These are phyloP conservation scores for Russula sp. DNA, from an alignment of 768 basidiomycete species.

Conservation along the genomic window DNA sequence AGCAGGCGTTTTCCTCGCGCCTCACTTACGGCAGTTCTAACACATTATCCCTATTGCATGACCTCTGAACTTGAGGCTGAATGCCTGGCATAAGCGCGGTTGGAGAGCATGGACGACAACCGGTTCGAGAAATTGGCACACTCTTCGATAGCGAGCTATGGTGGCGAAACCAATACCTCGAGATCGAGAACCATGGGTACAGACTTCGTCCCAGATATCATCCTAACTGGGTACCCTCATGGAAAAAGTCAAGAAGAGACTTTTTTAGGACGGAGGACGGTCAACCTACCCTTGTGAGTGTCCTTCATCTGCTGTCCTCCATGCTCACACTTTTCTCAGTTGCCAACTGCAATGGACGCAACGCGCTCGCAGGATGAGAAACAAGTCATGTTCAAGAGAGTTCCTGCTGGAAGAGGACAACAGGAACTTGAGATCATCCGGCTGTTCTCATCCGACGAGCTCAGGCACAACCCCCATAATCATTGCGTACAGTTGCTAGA, in stretches of 20 bases:
- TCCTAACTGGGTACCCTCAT: background rate
- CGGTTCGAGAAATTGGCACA: background rate
- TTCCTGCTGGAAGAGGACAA: background rate
- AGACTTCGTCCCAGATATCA: slow-evolving; percentile 4
- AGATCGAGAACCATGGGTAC: slow-evolving; percentile 8
- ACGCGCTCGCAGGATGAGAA: slow-evolving; percentile 9
- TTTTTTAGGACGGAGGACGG: slow-evolving; percentile 5
- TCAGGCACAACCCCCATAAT: background rate
- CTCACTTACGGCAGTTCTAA: background rate
- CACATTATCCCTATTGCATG: background rate
- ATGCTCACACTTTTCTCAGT: background rate
- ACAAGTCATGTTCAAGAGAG: slow-evolving; percentile 19
- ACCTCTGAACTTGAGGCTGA: background rate
- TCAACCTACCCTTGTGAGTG: slow-evolving; percentile 2
- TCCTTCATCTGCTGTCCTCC: background rate
- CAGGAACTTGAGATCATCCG: slow-evolving; percentile 1
- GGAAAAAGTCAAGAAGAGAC: background rate
- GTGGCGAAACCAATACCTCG: slow-evolving; percentile 9
- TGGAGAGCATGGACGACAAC: background rate
- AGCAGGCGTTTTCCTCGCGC: background rate
- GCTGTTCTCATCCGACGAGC: slow-evolving; percentile 4
- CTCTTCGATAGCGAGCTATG: slow-evolving; percentile 8
- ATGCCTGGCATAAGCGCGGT: background rate
- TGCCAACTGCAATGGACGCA: slow-evolving; percentile 14
- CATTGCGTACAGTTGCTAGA: slow-evolving; percentile 18